phyloP scores from a whole-genome alignment of 805 yeast genomes.

The Soucietia sequanensis region DNA sequence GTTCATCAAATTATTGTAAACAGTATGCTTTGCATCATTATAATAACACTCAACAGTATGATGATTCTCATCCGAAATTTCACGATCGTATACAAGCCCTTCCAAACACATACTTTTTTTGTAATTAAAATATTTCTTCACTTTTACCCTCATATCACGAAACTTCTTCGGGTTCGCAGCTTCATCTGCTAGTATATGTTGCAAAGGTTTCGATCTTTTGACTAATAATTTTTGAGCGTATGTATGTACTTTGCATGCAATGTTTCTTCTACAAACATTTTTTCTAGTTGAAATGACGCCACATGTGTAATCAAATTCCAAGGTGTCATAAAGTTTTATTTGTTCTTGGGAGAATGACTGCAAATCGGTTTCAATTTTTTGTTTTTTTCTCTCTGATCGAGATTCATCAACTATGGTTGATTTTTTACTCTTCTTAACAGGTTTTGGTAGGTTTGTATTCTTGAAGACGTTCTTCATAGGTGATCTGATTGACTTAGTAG shows the following conservation, averaged over 20 bases:
- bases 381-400: no score
- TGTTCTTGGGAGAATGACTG: not conserved
- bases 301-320: constrained; percentile 12
- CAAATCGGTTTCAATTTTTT: no score
- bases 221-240: constrained; percentile 3
- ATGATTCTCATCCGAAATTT: no score
- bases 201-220: constrained; percentile 6
- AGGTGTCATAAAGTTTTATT: not conserved
- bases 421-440: no score
- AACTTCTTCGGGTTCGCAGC: constrained; percentile 1
- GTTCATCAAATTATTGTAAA: no score
- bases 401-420: no score
- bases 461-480: no score
- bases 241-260: constrained; percentile 6
- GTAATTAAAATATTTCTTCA: constrained; percentile 2
- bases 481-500: no score
- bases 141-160: constrained; percentile 1
- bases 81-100: no score
- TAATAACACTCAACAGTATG: no score
- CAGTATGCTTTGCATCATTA: no score
- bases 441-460: no score
- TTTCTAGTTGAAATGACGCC: constrained; percentile 8
- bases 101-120: not conserved
- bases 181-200: constrained; percentile 1
- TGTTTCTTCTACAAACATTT: constrained; percentile 5